These are phyloP conservation scores for Potentilla sterilis DNA, from an alignment of 306 rosid genomes.

Conservation along the genomic window DNA sequence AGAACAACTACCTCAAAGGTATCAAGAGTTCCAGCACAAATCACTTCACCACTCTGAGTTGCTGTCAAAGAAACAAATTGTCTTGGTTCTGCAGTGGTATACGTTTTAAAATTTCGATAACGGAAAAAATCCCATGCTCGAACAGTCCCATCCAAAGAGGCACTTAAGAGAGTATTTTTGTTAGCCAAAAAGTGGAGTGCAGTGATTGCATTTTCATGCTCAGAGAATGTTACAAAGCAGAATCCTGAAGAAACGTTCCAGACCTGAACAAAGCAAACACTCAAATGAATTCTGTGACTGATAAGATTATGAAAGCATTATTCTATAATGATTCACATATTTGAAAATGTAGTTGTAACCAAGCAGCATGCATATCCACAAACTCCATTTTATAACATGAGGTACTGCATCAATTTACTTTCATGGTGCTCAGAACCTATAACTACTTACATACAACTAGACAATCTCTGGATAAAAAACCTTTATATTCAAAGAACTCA, in stretches of 20 bases:
- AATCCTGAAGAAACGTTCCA: slow-evolving; percentile 88
- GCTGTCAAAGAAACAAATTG: slow-evolving; percentile 90
- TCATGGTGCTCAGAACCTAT: background rate
- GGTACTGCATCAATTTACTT: background rate
- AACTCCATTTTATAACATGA: background rate
- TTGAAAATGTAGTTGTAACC: background rate
- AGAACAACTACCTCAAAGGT: slow-evolving; percentile 72
- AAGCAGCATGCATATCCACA: too few species aligned
- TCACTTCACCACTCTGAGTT: slow-evolving; percentile 93
- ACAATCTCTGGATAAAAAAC: background rate
- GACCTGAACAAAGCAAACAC: slow-evolving; percentile 55
- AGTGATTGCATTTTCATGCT: slow-evolving; percentile 83
- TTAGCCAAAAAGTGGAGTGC: slow-evolving; percentile 88
- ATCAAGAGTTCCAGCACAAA: slow-evolving; percentile 94
- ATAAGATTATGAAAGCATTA: background rate
- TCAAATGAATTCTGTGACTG: background rate
- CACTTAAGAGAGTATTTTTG: slow-evolving; percentile 77
- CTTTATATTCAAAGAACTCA: background rate
- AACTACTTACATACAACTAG: background rate
- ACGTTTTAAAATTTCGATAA: slow-evolving; percentile 77
- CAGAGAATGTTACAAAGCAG: slow-evolving; percentile 84
- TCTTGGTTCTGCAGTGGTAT: slow-evolving; percentile 69
- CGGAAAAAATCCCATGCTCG: slow-evolving; percentile 95
- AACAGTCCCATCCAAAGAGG: slow-evolving; percentile 94
- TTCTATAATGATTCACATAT: background rate